These are phyloP conservation scores for Kazachstania kunashirensis DNA, from an alignment of 805 yeast genomes.

Conservation along the genomic window DNA sequence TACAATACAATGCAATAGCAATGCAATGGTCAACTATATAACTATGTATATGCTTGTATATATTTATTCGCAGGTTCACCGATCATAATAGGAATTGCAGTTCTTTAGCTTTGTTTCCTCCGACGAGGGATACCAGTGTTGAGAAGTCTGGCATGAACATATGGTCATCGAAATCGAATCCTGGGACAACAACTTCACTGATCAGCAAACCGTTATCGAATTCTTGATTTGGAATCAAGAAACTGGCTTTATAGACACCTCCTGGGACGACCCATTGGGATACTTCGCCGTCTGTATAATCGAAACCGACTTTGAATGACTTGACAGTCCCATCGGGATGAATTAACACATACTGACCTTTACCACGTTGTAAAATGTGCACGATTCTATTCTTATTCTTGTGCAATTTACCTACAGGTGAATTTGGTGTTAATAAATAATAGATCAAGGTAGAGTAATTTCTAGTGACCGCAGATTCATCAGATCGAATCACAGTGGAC, in stretches of 20 bases:
- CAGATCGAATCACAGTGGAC: slow-evolving; percentile 15
- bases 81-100: slow-evolving; percentile 32
- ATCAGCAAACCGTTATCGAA: slow-evolving; percentile 36
- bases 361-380: slow-evolving; percentile 46
- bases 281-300: slow-evolving; percentile 37
- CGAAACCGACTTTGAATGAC: slow-evolving; percentile 45
- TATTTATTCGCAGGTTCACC: no score
- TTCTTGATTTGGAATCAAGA: slow-evolving; percentile 34
- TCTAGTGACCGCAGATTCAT: slow-evolving; percentile 20
- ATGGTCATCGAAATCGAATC: slow-evolving; percentile 49
- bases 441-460: slow-evolving; percentile 43
- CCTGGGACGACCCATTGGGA: slow-evolving; percentile 60
- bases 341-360: slow-evolving; percentile 45
- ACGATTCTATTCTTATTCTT: slow-evolving; percentile 43
- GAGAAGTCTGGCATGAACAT: slow-evolving; percentile 32
- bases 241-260: slow-evolving; percentile 49
- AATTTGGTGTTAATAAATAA: slow-evolving; percentile 41
- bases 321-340: slow-evolving; percentile 42
- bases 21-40: no score
- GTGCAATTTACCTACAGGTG: slow-evolving; percentile 44
- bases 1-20: no score
- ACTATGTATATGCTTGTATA: no score
- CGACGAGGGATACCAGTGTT: slow-evolving; percentile 31
- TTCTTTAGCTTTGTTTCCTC: slow-evolving; percentile 29
- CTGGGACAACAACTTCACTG: slow-evolving; percentile 54